Percentiles rank a stretch among this genome's conserved stretches.
phyloP scores from a whole-genome alignment of 345 rosid genomes.

The Rhodomyrtus tomentosa region DNA sequence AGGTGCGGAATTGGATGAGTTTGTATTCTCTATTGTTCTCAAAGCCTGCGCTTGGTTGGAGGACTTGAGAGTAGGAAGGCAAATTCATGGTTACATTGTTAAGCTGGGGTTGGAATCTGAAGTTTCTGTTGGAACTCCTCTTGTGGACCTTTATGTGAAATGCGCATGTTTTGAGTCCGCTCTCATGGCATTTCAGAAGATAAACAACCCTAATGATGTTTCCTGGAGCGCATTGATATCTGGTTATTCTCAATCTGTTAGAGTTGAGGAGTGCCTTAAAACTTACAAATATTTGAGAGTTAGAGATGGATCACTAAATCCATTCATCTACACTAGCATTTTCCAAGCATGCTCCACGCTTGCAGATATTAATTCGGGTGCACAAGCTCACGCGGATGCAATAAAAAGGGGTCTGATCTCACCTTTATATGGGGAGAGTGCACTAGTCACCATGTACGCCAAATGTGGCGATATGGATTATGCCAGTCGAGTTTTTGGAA shows the following conservation, averaged over 20 bases:
- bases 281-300: conserved; percentile 40
- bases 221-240: conserved; percentile 61
- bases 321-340: conserved; percentile 54
- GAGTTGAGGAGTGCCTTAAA: conserved; percentile 37
- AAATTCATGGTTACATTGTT: conserved; percentile 43
- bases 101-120: conserved; percentile 59
- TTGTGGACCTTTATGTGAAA: conserved; percentile 56
- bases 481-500: conserved; percentile 45
- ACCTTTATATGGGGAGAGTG: conserved; percentile 48
- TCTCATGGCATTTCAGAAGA: conserved; percentile 32
- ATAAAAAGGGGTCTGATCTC: conserved; percentile 48
- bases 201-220: conserved; percentile 54
- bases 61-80: conserved; percentile 43
- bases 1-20: conserved; percentile 49
- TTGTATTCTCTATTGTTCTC: conserved; percentile 52
- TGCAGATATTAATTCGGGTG: conserved; percentile 45
- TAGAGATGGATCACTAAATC: conserved; percentile 26
- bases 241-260: conserved; percentile 52
- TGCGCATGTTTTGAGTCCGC: conserved; percentile 47
- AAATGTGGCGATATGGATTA: conserved; percentile 55
- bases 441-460: conserved; percentile 57
- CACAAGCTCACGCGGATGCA: conserved; percentile 77
- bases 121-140: conserved; percentile 70
- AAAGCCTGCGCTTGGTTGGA: conserved; percentile 52
- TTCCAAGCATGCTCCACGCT: conserved; percentile 64